Conservation (phyloP, 2,329 filamentous ascomycete genomes). For the Periglandula ipomoeae region DNA sequence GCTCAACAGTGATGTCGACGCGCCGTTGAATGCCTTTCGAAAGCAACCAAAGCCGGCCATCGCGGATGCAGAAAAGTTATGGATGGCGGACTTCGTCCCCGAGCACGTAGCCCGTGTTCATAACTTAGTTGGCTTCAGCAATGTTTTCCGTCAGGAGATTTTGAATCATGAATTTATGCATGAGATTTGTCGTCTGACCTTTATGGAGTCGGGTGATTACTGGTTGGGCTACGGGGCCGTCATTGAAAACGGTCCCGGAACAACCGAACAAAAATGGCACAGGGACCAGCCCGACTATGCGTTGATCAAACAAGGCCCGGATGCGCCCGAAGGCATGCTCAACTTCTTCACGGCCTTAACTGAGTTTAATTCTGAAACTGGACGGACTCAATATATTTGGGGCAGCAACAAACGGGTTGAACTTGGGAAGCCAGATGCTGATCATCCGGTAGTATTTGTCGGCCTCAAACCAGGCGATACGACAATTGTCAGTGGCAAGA, state of each 20-base stretch:
- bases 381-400: not conserved
- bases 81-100: not conserved
- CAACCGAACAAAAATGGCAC: not conserved
- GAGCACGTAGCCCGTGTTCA: conserved; percentile 1
- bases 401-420: not conserved
- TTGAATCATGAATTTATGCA: not conserved
- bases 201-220: not conserved
- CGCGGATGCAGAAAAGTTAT: not conserved
- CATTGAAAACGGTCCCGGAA: not conserved
- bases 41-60: not conserved
- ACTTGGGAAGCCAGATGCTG: not conserved
- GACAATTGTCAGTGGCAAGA: not conserved
- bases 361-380: not conserved
- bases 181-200: not conserved
- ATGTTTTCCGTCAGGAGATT: not conserved
- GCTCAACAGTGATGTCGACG: not conserved
- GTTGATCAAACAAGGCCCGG: not conserved
- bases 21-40: not conserved
- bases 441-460: not conserved
- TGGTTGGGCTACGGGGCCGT: not conserved
- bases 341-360: conserved; percentile 1
- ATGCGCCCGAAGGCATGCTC: not conserved
- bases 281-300: not conserved
- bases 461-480: not conserved
- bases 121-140: not conserved